These are phyloP conservation scores for Crataegus laevigata DNA, from an alignment of 306 rosid genomes.

Conservation along the genomic window DNA sequence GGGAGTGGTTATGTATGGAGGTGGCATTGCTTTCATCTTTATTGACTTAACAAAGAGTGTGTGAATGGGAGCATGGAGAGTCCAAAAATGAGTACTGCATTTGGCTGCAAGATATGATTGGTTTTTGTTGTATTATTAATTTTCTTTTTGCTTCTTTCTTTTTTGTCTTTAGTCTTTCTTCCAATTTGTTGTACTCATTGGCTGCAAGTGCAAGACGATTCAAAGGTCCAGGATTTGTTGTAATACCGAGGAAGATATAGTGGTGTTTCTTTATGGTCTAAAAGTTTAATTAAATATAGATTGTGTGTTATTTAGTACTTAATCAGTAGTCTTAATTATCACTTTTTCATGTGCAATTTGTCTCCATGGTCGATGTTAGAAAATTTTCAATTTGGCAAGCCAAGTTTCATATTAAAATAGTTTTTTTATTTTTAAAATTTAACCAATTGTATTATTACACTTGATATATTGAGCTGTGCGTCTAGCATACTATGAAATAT, in stretches of 20 bases:
- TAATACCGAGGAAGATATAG: constrained; percentile 60
- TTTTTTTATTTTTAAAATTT: no score
- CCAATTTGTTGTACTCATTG: constrained; percentile 21
- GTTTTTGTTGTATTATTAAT: not conserved
- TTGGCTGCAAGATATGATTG: not conserved
- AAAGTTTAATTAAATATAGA: not conserved
- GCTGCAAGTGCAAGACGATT: constrained; percentile 30
- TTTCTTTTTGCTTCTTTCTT: not conserved
- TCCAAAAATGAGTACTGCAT: constrained; percentile 42
- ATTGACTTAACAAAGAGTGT: constrained; percentile 37
- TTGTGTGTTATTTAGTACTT: not conserved
- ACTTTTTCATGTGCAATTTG: not conserved
- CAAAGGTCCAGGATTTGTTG: constrained; percentile 57
- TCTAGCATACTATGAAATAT: no score
- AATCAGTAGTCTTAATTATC: not conserved
- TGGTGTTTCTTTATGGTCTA: constrained; percentile 11
- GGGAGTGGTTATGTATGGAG: not conserved
- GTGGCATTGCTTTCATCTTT: constrained; percentile 16
- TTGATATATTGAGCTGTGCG: no score
- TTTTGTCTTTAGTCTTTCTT: constrained; percentile 9
- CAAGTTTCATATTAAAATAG: no score
- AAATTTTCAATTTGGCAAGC: no score
- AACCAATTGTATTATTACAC: no score
- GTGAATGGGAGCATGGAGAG: constrained; percentile 51
- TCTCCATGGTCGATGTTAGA: not conserved